phyloP scores from a whole-genome alignment of 2,329 filamentous ascomycete genomes.

The Lasiodiplodia gonubiensis region DNA sequence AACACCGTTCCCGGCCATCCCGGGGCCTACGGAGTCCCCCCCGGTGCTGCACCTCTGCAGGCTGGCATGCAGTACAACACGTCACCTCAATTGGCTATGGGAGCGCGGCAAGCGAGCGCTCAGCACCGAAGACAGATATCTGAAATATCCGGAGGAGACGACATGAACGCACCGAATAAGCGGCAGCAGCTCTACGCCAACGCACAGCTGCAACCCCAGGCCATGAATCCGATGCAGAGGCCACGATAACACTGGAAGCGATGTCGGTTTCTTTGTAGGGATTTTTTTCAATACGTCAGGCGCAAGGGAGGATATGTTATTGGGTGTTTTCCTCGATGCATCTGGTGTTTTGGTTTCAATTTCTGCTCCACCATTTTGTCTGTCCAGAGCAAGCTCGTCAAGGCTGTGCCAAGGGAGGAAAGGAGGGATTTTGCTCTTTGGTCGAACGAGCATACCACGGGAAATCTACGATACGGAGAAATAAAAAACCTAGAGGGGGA shows the following conservation, averaged over 20 bases:
- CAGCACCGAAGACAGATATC: conserved; percentile 64
- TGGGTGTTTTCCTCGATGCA: conserved; percentile 9
- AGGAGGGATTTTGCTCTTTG: background rate
- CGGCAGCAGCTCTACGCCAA: conserved; percentile 63
- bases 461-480: conserved; percentile 8
- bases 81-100: conserved; percentile 48
- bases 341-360: conserved; percentile 16
- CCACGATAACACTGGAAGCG: conserved; percentile 42
- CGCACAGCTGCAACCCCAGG: conserved; percentile 47
- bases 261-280: background rate
- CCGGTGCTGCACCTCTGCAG: conserved; percentile 34
- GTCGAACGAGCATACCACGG: background rate
- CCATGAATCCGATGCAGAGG: conserved; percentile 58
- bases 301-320: background rate
- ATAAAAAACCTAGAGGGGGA: conserved; percentile 18
- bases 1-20: conserved; percentile 52
- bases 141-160: conserved; percentile 62
- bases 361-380: background rate
- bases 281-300: background rate
- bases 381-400: background rate
- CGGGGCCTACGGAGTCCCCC: conserved; percentile 44
- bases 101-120: conserved; percentile 36
- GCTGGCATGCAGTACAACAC: conserved; percentile 46
- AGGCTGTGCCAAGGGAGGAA: background rate
- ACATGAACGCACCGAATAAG: conserved; percentile 59